phyloP scores from a whole-genome alignment of 2,329 filamentous ascomycete species.

The Trichoderma endophyticum region DNA sequence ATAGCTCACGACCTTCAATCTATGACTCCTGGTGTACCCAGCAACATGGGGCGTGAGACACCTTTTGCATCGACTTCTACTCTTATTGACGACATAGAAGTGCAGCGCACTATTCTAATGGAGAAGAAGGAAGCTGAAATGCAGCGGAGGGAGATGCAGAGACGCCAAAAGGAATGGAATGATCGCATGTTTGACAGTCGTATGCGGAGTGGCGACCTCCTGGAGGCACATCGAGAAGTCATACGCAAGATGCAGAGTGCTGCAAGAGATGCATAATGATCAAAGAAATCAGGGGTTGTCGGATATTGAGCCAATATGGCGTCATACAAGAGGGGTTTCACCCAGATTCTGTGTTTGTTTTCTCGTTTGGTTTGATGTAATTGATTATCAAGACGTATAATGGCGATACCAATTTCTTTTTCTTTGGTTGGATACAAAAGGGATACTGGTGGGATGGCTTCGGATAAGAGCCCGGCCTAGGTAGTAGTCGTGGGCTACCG shows the following conservation, averaged over 20 bases:
- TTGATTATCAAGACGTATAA: background rate
- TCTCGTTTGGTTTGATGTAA: background rate
- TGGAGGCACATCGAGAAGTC: conserved; percentile 73
- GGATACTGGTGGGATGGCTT: background rate
- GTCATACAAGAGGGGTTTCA: background rate
- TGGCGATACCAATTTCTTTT: background rate
- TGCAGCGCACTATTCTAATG: conserved; percentile 55
- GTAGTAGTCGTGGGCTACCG: too few relatives aligned
- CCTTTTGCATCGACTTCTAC: conserved; percentile 37
- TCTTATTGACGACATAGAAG: conserved; percentile 43
- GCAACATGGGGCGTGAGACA: conserved; percentile 36
- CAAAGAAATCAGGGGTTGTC: background rate
- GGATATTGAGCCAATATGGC: background rate
- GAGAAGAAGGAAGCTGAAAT: conserved; percentile 62
- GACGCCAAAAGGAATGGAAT: conserved; percentile 53
- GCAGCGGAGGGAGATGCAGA: conserved; percentile 56
- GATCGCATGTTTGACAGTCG: conserved; percentile 67
- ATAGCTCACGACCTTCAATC: conserved; percentile 59
- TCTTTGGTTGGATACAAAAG: background rate
- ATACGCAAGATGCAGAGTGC: conserved; percentile 72
- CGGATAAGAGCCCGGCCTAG: background rate
- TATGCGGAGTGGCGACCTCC: conserved; percentile 73
- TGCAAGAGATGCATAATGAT: conserved; percentile 33
- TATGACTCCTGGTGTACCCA: conserved; percentile 34
- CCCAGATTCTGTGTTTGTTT: background rate